Percentiles rank a stretch among this genome's conserved stretches.
These are phyloP conservation scores for Crithidia expoeki DNA, from an alignment of 208 protist species.

Conservation along the genomic window DNA sequence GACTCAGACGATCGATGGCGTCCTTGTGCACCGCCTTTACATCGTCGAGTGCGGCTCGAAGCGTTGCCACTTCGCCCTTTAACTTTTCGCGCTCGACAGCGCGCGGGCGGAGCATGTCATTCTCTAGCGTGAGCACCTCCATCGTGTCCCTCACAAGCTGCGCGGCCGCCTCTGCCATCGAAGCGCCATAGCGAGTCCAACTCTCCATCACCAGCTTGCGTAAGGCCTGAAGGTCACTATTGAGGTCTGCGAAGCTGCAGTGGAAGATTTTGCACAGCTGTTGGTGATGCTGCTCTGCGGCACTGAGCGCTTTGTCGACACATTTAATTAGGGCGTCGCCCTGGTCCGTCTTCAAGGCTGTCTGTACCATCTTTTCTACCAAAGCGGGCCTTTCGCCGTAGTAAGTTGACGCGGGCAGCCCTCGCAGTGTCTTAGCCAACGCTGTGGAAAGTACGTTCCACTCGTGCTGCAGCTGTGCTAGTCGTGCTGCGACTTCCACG, in stretches of 20 bases:
- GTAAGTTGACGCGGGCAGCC: neutral
- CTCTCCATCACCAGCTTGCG: slow-evolving; percentile 65
- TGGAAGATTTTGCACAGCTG: slow-evolving; percentile 73
- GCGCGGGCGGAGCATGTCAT: slow-evolving; percentile 45
- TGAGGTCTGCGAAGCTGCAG: slow-evolving; percentile 52
- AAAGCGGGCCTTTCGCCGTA: slow-evolving; percentile 4
- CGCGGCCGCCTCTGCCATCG: slow-evolving; percentile 26
- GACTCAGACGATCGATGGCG: slow-evolving; percentile 18
- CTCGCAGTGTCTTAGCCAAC: slow-evolving; percentile 23
- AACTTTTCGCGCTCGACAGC: slow-evolving; percentile 46
- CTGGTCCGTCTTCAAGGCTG: slow-evolving; percentile 57
- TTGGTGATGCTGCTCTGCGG: slow-evolving; percentile 30
- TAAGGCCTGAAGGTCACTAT: slow-evolving; percentile 52
- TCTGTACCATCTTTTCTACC: slow-evolving; percentile 40
- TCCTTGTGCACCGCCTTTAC: slow-evolving; percentile 17
- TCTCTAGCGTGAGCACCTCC: slow-evolving; percentile 41
- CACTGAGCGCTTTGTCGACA: slow-evolving; percentile 30
- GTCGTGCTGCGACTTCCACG: slow-evolving; percentile 16
- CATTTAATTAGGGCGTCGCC: slow-evolving; percentile 33
- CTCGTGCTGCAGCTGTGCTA: slow-evolving; percentile 38
- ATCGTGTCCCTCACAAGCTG: slow-evolving; percentile 23
- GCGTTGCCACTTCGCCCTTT: slow-evolving; percentile 31
- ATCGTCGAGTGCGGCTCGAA: slow-evolving; percentile 27
- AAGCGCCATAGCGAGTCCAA: slow-evolving; percentile 60
- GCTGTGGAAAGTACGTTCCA: slow-evolving; percentile 35